Conservation (phyloP, 2,329 filamentous ascomycete species). For the Magnaporthiopsis incrustans region DNA sequence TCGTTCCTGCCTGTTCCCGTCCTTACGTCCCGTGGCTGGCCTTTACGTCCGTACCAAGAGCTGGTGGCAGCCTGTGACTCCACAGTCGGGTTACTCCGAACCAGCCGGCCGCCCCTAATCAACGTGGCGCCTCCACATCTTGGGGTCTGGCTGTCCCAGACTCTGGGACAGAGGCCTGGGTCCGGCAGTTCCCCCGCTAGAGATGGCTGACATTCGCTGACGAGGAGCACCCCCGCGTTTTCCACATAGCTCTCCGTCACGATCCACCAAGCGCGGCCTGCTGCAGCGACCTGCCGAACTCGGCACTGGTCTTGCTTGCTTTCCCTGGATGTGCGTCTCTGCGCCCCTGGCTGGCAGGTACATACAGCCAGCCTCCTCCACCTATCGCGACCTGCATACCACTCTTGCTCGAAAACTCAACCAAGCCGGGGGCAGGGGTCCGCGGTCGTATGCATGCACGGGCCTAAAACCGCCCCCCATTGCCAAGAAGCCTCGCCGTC, state of each 20-base stretch:
- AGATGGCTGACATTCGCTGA: neutral
- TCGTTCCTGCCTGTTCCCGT: neutral
- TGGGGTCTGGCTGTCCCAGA: no score
- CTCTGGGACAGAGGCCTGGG: no score
- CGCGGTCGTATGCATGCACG: neutral
- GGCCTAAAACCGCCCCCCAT: neutral
- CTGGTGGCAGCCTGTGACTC: neutral
- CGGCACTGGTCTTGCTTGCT: neutral
- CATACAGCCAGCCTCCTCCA: neutral
- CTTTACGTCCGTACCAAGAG: neutral
- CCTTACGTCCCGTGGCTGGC: neutral
- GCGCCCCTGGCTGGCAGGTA: neutral
- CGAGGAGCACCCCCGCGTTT: neutral
- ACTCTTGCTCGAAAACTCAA: neutral
- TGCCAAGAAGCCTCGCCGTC: neutral
- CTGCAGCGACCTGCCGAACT: no score
- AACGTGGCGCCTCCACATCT: neutral
- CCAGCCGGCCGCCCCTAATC: neutral
- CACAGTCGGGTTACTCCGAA: neutral
- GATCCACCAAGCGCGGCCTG: neutral
- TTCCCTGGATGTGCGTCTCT: neutral
- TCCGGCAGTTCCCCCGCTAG: neutral
- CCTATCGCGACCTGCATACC: neutral
- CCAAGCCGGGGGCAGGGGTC: neutral
- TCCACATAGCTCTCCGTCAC: no score